These are phyloP conservation scores for Trypethelium eluteriae DNA, from an alignment of 495 filamentous ascomycete species.

Conservation along the genomic window DNA sequence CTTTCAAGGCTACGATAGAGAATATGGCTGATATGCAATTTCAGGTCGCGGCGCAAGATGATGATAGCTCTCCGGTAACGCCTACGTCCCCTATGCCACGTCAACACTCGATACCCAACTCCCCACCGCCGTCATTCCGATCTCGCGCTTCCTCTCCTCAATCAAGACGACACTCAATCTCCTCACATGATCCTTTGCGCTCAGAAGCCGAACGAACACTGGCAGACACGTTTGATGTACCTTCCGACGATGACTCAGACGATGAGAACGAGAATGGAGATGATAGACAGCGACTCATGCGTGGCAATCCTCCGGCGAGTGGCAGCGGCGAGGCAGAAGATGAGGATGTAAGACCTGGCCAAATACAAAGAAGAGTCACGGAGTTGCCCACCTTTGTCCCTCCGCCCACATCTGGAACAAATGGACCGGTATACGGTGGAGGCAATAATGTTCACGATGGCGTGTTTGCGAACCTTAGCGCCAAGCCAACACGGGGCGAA, in stretches of 20 bases:
- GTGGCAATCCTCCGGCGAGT: constrained; percentile 50
- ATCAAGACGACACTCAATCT: constrained; percentile 45
- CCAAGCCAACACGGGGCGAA: constrained; percentile 80
- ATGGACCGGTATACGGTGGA: constrained; percentile 50
- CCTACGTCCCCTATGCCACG: constrained; percentile 31
- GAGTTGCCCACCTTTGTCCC: constrained; percentile 44
- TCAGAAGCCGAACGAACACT: constrained; percentile 64
- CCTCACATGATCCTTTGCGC: constrained; percentile 44
- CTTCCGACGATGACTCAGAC: constrained; percentile 33
- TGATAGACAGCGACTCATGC: constrained; percentile 78
- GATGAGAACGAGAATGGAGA: constrained; percentile 60
- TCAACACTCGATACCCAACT: constrained; percentile 55
- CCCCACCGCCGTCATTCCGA: constrained; percentile 89
- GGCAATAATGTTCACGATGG: constrained; percentile 69
- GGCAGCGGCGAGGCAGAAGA: constrained; percentile 36
- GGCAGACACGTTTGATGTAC: constrained; percentile 74
- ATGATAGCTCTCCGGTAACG: constrained; percentile 36
- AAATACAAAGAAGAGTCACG: constrained; percentile 43
- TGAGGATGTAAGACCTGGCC: constrained; percentile 29
- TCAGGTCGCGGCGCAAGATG: constrained; percentile 40
- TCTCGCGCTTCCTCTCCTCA: constrained; percentile 72
- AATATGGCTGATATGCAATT: background rate
- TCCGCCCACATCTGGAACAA: constrained; percentile 15
- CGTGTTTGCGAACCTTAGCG: constrained; percentile 89
- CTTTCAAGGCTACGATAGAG: background rate